Evolutionary conservation across 139 green algal species (phyloP).

Genomic region (Volvox reticuliferus): DNA sequence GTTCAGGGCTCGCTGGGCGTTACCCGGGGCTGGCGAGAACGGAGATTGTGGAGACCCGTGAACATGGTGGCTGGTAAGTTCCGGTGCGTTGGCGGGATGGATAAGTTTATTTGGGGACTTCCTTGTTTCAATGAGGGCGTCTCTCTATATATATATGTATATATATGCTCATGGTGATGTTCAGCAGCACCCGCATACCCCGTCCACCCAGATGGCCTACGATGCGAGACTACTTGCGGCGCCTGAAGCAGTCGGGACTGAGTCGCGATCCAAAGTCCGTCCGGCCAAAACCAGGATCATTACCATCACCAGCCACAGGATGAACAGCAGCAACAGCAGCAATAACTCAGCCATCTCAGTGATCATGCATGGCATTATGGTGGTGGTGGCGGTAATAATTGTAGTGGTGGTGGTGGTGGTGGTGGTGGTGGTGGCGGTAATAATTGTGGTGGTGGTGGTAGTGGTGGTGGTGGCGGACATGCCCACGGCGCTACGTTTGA

Average conservation of each 20-base stretch:
- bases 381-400: background rate
- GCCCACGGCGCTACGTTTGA: no score
- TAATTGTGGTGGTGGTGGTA: background rate
- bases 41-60: background rate
- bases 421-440: background rate
- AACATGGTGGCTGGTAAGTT: background rate
- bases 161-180: background rate
- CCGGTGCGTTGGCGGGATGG: background rate
- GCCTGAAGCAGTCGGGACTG: slow-evolving; percentile 4
- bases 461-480: background rate
- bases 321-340: background rate
- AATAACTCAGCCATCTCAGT: background rate
- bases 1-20: no score
- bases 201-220: background rate
- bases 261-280: slow-evolving; percentile 43
- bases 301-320: background rate
- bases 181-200: no score
- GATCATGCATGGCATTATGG: background rate
- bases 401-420: background rate
- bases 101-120: background rate
- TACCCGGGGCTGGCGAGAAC: no score
- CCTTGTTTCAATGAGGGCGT: background rate
- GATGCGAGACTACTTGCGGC: slow-evolving; percentile 37
- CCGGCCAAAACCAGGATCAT: background rate
- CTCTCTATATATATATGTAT: background rate